A percentile compares a stretch with the other conserved stretches of the same genome.
These are phyloP conservation scores for Penicillium alfredii DNA, from an alignment of 495 filamentous ascomycete genomes.

Conservation along the genomic window DNA sequence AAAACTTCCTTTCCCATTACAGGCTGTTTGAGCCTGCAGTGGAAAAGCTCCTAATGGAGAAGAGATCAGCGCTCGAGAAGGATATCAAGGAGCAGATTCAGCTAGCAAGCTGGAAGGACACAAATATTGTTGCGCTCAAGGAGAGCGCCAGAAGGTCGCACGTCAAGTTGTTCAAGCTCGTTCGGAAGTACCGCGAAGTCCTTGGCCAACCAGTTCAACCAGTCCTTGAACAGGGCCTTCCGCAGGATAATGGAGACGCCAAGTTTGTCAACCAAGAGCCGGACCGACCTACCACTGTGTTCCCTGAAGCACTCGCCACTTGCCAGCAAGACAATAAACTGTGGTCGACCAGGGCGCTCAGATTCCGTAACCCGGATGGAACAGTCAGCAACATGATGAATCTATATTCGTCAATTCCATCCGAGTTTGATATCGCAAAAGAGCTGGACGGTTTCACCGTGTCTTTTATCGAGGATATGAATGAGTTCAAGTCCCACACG, in stretches of 20 bases:
- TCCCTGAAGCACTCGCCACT: conserved; percentile 42
- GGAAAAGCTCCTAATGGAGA: conserved; percentile 53
- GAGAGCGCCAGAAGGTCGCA: conserved; percentile 89
- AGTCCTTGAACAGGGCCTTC: conserved; percentile 60
- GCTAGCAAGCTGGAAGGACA: conserved; percentile 93
- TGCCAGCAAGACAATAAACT: conserved; percentile 47
- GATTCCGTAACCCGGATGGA: conserved; percentile 61
- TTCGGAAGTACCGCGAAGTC: conserved; percentile 76
- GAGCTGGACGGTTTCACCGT: conserved; percentile 62
- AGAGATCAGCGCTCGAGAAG: conserved; percentile 66
- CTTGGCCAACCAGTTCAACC: conserved; percentile 64
- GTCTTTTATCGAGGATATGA: conserved; percentile 60
- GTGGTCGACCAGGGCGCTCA: conserved; percentile 57
- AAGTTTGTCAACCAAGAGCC: conserved; percentile 10
- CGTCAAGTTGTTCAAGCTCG: conserved; percentile 81
- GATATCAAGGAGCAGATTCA: conserved; percentile 82
- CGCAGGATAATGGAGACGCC: conserved; percentile 39
- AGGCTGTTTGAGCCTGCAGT: conserved; percentile 60
- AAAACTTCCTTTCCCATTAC: conserved; percentile 73
- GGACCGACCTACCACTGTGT: conserved; percentile 15
- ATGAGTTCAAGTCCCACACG: conserved; percentile 71
- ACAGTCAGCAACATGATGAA: conserved; percentile 60
- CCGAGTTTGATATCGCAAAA: conserved; percentile 48
- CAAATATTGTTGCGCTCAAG: conserved; percentile 78
- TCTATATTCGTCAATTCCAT: conserved; percentile 45